These are phyloP conservation scores for Spirogloea muscicola DNA, from an alignment of 139 green algal genomes.

Conservation along the genomic window DNA sequence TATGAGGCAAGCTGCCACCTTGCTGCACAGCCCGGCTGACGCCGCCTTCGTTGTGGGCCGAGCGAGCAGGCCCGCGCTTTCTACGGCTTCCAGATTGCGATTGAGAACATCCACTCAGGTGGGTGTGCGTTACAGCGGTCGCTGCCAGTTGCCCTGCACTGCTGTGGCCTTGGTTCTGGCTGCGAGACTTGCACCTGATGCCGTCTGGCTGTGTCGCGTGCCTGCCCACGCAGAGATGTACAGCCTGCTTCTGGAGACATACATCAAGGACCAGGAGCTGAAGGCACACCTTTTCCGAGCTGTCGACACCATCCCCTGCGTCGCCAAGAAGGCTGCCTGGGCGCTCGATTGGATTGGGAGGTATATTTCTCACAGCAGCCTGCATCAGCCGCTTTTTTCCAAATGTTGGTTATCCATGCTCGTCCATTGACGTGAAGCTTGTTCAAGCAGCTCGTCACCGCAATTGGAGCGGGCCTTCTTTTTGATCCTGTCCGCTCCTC, in stretches of 20 bases:
- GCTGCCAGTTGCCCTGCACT: background rate
- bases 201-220: background rate
- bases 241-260: conserved; percentile 91
- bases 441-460: background rate
- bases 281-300: conserved; percentile 84
- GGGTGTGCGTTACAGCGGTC: background rate
- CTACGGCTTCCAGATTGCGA: conserved; percentile 99
- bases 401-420: background rate
- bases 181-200: background rate
- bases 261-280: conserved; percentile 83
- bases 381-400: background rate
- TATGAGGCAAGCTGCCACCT: too few species aligned
- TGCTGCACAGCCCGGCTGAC: too few species aligned
- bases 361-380: background rate
- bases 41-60: background rate
- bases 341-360: conserved; percentile 89
- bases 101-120: conserved; percentile 99
- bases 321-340: conserved; percentile 96
- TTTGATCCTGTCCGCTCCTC: too few species aligned
- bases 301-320: conserved; percentile 83
- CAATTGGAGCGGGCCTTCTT: background rate
- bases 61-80: conserved; percentile 79
- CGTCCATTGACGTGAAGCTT: background rate
- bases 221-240: conserved; percentile 88
- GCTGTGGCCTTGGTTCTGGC: too few species aligned